phyloP scores from a whole-genome alignment of 1,284 basidiomycete genomes.

The Schizopora paradoxa region DNA sequence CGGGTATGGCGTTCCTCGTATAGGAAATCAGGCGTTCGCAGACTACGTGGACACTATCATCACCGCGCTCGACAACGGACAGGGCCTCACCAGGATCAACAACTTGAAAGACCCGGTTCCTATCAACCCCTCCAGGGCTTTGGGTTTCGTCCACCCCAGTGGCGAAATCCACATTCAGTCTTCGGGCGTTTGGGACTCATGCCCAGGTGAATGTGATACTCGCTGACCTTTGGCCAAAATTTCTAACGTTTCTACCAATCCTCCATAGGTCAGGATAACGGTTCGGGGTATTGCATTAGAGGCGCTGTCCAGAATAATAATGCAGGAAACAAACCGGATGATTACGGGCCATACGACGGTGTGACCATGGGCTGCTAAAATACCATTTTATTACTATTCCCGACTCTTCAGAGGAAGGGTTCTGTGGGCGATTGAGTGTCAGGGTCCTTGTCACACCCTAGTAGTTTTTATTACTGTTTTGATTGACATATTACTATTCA shows the following conservation, averaged over 20 bases:
- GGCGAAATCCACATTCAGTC: slow-evolving; percentile 57
- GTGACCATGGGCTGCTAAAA: slow-evolving; percentile 50
- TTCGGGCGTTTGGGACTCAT: slow-evolving; percentile 40
- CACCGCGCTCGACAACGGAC: slow-evolving; percentile 19
- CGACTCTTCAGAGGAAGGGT: too few relatives aligned
- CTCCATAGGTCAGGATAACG: slow-evolving; percentile 38
- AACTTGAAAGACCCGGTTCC: slow-evolving; percentile 35
- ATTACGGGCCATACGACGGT: slow-evolving; percentile 55
- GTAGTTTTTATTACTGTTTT: too few relatives aligned
- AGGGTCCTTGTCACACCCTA: too few relatives aligned
- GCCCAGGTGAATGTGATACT: slow-evolving; percentile 34
- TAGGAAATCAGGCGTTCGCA: slow-evolving; percentile 59
- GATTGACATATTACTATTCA: too few relatives aligned
- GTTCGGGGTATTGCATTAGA: slow-evolving; percentile 38
- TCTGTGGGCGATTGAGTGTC: too few relatives aligned
- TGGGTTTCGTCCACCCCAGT: slow-evolving; percentile 50
- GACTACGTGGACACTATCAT: slow-evolving; percentile 47
- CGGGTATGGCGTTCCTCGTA: slow-evolving; percentile 54
- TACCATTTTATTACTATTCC: too few relatives aligned
- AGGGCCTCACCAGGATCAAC: slow-evolving; percentile 41
- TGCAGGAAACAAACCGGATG: slow-evolving; percentile 37
- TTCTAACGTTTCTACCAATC: not conserved
- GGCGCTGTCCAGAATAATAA: slow-evolving; percentile 52
- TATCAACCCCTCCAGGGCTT: slow-evolving; percentile 38
- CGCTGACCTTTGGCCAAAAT: not conserved